Evolutionary conservation across 257 asterid genomes (phyloP).

Genomic region (Scutellaria galericulata): DNA sequence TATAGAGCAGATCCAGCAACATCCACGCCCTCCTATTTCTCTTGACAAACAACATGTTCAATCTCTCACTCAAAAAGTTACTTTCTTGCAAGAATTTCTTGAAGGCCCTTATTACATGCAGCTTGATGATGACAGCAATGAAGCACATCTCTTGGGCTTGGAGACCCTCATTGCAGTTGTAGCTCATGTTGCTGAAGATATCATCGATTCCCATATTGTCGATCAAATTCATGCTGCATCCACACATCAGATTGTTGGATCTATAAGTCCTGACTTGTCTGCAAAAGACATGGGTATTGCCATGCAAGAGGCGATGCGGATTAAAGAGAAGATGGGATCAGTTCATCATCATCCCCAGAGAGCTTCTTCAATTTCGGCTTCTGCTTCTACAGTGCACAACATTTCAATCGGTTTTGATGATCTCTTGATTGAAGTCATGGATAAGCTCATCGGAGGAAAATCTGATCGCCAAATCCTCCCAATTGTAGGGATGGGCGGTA

Average conservation of each 20-base stretch:
- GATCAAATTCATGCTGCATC: not conserved
- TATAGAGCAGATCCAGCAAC: not conserved
- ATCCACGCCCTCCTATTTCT: conserved; percentile 19
- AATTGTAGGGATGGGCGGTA: conserved; percentile 19
- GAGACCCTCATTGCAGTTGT: not conserved
- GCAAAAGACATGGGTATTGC: not conserved
- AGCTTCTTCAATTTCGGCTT: not conserved
- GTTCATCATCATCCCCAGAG: not conserved
- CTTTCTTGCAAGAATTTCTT: conserved; percentile 4
- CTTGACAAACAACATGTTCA: not conserved
- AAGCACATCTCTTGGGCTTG: not conserved
- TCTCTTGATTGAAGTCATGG: not conserved
- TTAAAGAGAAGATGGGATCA: conserved; percentile 22
- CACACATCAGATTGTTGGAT: not conserved
- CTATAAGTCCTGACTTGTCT: not conserved
- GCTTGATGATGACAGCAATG: not conserved
- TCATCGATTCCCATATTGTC: not conserved
- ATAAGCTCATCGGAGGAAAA: not conserved
- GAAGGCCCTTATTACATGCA: not conserved
- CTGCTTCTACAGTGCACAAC: too few relatives aligned
- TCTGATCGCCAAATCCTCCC: not conserved
- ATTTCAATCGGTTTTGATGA: not conserved
- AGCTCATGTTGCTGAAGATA: conserved; percentile 11
- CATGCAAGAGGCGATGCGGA: not conserved
- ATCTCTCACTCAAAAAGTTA: conserved; percentile 3